Base-by-base conservation (phyloP, 495 filamentous ascomycete species). In the Talaromyces trachyspermus region DNA sequence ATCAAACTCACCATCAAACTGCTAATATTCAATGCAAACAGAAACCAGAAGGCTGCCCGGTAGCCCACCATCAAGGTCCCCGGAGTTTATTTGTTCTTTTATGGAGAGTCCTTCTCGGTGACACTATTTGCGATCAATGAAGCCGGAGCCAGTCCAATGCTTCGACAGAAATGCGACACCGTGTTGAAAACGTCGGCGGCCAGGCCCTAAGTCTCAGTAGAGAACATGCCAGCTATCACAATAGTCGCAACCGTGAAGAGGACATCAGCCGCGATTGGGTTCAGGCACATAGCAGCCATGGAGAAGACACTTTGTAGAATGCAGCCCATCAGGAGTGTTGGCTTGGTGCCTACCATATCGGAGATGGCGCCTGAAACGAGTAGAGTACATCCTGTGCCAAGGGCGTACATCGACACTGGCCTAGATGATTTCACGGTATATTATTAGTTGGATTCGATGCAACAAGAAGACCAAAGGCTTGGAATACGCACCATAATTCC, bases 171-270 rank as follows among this genome's bases (percentile, higher is more conserved):
- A 53, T 83, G 79, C 4, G 70, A 56, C 12, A 77, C 54, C 0
- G 77, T 79, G 51, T 82, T 80, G 66, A 83, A 84, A 0, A 85
- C 78, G 2, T 75, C 80, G 4, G 79, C 79, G 2, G 77, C 79
- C 1, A 86, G 69, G 0, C 68, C 77, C 41, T 85, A 78, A 0
- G 70, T 80, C 43, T 75, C 58, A 0, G 64, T 46, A 0, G 79
- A 74, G 52, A 84, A 83, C 5, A 68, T 67, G 11, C 68, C 58
- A 0, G 78, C 72, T 48, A 84, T 77, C 40, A 83, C 51, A n/a
- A 86, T 61, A 43, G 76, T 74, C 1, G 71, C 71, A 2, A 82
- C 66, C 0, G 72, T 77, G 61, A 77, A 84, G 2, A 80, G 63
- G 0, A 64, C 59, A 58, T 83, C 77, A 19, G 72, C 65, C 18